A percentile compares a stretch with the other conserved stretches of the same genome.
Evolutionary conservation across 2,329 filamentous ascomycete genomes (phyloP).

Genomic region (Cladobotryum protrusum): DNA sequence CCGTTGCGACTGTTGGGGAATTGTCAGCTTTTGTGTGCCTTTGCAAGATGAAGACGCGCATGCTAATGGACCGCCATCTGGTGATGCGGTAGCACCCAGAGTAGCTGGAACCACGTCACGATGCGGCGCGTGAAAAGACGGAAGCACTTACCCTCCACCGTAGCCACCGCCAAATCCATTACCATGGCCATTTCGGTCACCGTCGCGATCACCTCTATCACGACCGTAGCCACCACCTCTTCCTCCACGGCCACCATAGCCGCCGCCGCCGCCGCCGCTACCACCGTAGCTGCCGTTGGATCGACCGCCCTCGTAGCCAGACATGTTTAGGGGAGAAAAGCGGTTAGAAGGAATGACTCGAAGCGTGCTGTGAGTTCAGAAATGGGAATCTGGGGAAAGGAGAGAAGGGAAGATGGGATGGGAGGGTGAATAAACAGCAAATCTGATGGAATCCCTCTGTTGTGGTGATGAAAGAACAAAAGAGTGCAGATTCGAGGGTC

Average conservation of each 20-base stretch:
- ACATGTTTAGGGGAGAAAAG: constrained; percentile 32
- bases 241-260: constrained; percentile 30
- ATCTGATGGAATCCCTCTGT: constrained; percentile 6
- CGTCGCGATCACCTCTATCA: constrained; percentile 40
- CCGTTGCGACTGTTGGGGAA: constrained; percentile 33
- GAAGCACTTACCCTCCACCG: constrained; percentile 33
- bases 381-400: constrained; percentile 10
- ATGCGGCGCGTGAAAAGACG: background rate
- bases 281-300: constrained; percentile 25
- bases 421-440: background rate
- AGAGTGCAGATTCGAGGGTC: constrained; percentile 17
- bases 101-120: background rate
- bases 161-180: constrained; percentile 25
- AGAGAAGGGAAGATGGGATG: constrained; percentile 10
- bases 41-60: background rate
- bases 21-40: constrained; percentile 29
- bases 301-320: constrained; percentile 37
- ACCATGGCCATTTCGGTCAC: constrained; percentile 35
- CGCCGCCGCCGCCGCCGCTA: constrained; percentile 23
- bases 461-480: constrained; percentile 13
- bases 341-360: constrained; percentile 9
- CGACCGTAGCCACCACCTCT: constrained; percentile 31
- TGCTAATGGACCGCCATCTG: constrained; percentile 21
- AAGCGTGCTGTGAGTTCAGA: background rate
- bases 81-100: background rate